A percentile compares a stretch with the other conserved stretches of the same genome.
phyloP scores from a whole-genome alignment of 331 rosid genomes.

The Acacia pycnantha region DNA sequence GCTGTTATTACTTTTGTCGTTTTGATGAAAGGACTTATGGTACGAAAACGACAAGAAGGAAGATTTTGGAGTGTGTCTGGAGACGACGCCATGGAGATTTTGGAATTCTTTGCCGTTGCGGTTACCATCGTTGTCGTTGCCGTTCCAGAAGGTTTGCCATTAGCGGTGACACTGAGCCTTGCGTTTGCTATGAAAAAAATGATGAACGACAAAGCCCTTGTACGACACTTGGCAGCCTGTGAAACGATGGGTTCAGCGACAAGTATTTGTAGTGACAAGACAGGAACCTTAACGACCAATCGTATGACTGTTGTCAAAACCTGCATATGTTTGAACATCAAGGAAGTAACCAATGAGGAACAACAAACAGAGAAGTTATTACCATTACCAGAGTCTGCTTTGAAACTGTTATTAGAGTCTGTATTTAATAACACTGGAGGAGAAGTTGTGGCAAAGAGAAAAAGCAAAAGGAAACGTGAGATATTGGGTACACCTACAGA shows the following conservation, averaged over 20 bases:
- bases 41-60: constrained; percentile 59
- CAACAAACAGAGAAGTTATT: constrained; percentile 27
- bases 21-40: constrained; percentile 69
- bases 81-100: constrained; percentile 68
- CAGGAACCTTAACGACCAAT: constrained; percentile 92
- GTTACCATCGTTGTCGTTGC: constrained; percentile 97
- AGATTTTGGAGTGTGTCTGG: constrained; percentile 68
- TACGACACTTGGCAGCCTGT: constrained; percentile 89
- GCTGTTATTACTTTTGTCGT: constrained; percentile 76
- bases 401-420: constrained; percentile 64
- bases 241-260: constrained; percentile 99
- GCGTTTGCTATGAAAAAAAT: constrained; percentile 97
- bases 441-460: constrained; percentile 66
- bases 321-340: constrained; percentile 73
- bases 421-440: constrained; percentile 90
- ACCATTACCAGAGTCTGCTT: constrained; percentile 57
- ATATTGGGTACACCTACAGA: constrained; percentile 89
- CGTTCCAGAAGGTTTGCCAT: constrained; percentile 89
- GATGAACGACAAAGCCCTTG: constrained; percentile 97
- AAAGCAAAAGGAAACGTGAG: constrained; percentile 65
- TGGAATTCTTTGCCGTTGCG: constrained; percentile 89
- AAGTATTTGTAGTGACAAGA: constrained; percentile 88
- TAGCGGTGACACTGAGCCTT: constrained; percentile 93
- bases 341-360: constrained; percentile 38
- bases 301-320: constrained; percentile 90